phyloP scores from a whole-genome alignment of 371 early-diverging fungal genomes.

The Umbelopsis sp. region DNA sequence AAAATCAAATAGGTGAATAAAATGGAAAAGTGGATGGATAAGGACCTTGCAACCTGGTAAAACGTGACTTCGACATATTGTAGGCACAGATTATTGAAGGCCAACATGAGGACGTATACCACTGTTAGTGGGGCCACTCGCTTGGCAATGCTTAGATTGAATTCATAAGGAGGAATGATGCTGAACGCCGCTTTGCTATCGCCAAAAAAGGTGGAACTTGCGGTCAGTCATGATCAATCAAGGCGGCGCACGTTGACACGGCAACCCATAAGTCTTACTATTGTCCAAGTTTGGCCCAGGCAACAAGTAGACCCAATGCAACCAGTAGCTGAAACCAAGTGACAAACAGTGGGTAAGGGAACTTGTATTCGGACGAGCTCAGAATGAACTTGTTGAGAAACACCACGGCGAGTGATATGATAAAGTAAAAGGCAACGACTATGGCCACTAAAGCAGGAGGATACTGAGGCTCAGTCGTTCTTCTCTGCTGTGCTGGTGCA shows the following conservation, averaged over 20 bases:
- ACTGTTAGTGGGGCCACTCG: conserved; percentile 68
- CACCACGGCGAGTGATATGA: conserved; percentile 73
- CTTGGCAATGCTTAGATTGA: conserved; percentile 55
- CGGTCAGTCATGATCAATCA: neutral
- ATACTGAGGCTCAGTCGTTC: conserved; percentile 45
- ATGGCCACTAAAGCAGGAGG: conserved; percentile 54
- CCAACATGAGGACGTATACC: conserved; percentile 75
- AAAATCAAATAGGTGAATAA: conserved; percentile 68
- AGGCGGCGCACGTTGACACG: neutral
- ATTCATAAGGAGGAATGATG: conserved; percentile 74
- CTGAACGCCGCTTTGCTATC: conserved; percentile 58
- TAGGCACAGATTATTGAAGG: conserved; percentile 72
- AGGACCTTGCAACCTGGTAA: conserved; percentile 73
- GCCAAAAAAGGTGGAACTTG: neutral
- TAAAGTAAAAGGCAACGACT: conserved; percentile 71
- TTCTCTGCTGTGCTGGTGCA: conserved; percentile 47
- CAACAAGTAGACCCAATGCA: conserved; percentile 60
- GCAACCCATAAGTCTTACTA: conserved; percentile 38
- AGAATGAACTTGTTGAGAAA: conserved; percentile 78
- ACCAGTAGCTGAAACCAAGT: conserved; percentile 74
- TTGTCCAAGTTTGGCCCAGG: conserved; percentile 65
- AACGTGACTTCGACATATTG: conserved; percentile 75
- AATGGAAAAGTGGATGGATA: conserved; percentile 77
- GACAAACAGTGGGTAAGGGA: conserved; percentile 71
- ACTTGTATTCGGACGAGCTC: conserved; percentile 61